Base-by-base conservation (phyloP, 2,329 filamentous ascomycete genomes). In the Escovopsis sp. region DNA sequence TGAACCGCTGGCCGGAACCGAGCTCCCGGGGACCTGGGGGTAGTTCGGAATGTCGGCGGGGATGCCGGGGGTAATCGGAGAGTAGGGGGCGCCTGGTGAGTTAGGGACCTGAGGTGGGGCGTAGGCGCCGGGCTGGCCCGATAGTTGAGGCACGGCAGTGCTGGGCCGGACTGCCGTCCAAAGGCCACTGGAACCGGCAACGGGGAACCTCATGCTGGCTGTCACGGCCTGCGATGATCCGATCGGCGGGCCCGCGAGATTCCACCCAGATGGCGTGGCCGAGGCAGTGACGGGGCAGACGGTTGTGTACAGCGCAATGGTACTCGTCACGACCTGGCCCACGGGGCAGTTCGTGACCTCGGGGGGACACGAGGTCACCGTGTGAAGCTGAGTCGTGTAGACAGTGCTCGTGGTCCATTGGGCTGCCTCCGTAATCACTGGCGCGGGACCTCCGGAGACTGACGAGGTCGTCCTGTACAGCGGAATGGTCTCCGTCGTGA, bases 341-440 rank as follows among this genome's bases (percentile, higher is more conserved):
- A 57, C 54, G 9, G 55, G 55, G 53, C 73, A 77, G 69, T 73
- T 57, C 49, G 65, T 64, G 47, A 72, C 66, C 43, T 59, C 63
- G 36, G 70, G 61, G 41, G 62, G 65, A 57, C 73, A 77, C 33
- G 67, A 68, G 52, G 69, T 75, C 60, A 75, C 61, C 54, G 71
- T 75, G 48, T 68, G 62, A 48, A 67, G 63, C 53, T 66, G 64
- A 52, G 70, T 75, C 52, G 65, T 60, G 64, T 69, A 74, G 57
- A 75, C 60, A 52, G 71, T 67, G 51, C 53, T 54, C 12, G 52
- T 55, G 28, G 51, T 51, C 37, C 45, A 48, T 26, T 50, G 36
- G 12, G 45, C 33, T 15, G 45, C 38, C 30, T 41, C 46, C 19
- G 34, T 37, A 4, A 15, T 33, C 6, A 42, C 44, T n/a, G 43